Conservation (phyloP, 169 alveolate species). For the Theileria equi region DNA sequence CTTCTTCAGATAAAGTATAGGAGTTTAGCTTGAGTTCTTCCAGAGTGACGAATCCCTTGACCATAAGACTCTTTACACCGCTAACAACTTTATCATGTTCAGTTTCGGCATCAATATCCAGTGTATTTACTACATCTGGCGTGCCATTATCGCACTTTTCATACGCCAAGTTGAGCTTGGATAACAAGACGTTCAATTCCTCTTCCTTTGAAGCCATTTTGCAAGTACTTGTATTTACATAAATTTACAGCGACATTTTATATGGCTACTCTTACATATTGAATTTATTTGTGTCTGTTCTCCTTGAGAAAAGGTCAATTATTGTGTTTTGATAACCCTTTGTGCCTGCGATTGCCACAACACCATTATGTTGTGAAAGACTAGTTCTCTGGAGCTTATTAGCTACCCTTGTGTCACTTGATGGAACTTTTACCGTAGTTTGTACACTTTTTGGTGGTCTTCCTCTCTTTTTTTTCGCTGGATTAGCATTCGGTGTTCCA, state of each 20-base stretch:
- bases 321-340: too few relatives aligned
- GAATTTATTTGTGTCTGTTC: too few relatives aligned
- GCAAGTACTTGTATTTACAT: not conserved
- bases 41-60: slow-evolving; percentile 69
- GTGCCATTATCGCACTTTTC: slow-evolving; percentile 20
- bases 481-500: too few relatives aligned
- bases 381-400: too few relatives aligned
- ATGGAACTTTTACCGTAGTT: too few relatives aligned
- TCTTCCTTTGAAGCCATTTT: slow-evolving; percentile 52
- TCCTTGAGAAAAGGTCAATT: too few relatives aligned
- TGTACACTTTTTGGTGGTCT: too few relatives aligned
- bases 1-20: slow-evolving; percentile 72
- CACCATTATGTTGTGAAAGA: too few relatives aligned
- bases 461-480: too few relatives aligned
- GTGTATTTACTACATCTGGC: slow-evolving; percentile 18
- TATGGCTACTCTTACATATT: too few relatives aligned
- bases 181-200: slow-evolving; percentile 30
- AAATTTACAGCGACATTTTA: not conserved
- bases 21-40: slow-evolving; percentile 49
- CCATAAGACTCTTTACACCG: slow-evolving; percentile 74
- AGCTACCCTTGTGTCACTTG: too few relatives aligned
- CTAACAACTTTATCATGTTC: slow-evolving; percentile 76
- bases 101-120: slow-evolving; percentile 46
- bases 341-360: too few relatives aligned
- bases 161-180: slow-evolving; percentile 35